Evolutionary conservation across 2,329 filamentous ascomycete species (phyloP).

Genomic region (Thielaviopsis populi): DNA sequence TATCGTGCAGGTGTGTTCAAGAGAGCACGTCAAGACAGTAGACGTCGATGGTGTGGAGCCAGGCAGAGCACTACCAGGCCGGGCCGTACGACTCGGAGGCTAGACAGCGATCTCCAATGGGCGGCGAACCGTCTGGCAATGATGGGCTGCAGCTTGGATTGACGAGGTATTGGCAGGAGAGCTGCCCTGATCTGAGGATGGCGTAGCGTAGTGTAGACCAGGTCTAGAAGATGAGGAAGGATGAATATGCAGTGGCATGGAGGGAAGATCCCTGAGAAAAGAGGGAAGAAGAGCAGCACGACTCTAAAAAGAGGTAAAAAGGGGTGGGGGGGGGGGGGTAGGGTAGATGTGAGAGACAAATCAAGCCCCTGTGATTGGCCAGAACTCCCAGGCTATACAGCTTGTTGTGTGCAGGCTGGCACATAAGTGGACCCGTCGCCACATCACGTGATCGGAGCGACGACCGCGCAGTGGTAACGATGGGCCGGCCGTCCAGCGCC

Average conservation of each 20-base stretch:
- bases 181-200: background rate
- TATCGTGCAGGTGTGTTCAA: too few species aligned
- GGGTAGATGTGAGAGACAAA: background rate
- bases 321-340: too few species aligned
- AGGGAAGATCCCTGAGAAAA: background rate
- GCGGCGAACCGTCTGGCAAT: background rate
- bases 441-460: slow-evolving; percentile 1
- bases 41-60: too few species aligned
- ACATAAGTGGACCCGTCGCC: background rate
- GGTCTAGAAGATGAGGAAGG: background rate
- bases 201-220: background rate
- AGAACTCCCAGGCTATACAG: background rate
- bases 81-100: too few species aligned
- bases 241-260: background rate
- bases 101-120: background rate
- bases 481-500: background rate
- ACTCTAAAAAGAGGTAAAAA: background rate
- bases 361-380: background rate
- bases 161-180: background rate
- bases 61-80: too few species aligned
- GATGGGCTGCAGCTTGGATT: too few species aligned
- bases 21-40: too few species aligned
- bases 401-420: background rate
- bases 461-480: background rate
- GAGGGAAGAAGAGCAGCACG: background rate